phyloP scores from a whole-genome alignment of 441 rosid species.

The Theobroma grandiflorum region DNA sequence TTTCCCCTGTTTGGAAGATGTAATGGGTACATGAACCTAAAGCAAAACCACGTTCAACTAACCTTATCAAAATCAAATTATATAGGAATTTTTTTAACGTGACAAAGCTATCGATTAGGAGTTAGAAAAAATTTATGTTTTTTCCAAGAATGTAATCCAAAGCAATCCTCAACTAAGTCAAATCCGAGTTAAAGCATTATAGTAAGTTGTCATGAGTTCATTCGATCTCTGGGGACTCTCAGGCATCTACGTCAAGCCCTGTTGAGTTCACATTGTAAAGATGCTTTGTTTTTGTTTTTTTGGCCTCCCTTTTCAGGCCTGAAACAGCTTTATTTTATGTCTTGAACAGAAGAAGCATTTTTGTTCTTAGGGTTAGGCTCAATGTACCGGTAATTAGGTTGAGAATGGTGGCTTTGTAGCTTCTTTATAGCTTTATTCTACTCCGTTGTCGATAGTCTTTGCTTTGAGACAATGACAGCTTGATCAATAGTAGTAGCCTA shows the following conservation, averaged over 20 bases:
- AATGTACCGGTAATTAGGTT: conserved; percentile 29
- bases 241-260: background rate
- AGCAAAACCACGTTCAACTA: background rate
- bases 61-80: background rate
- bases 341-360: conserved; percentile 17
- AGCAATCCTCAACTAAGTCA: background rate
- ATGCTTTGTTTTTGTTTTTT: background rate
- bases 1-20: background rate
- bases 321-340: background rate
- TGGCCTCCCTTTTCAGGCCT: background rate
- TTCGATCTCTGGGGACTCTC: background rate
- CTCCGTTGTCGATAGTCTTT: background rate
- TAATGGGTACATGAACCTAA: conserved; percentile 21
- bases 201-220: background rate
- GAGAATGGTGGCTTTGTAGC: background rate
- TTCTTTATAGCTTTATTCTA: conserved; percentile 9
- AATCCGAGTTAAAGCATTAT: background rate
- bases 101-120: background rate
- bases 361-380: conserved; percentile 32
- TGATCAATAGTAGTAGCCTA: background rate
- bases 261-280: conserved; percentile 25
- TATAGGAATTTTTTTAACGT: background rate
- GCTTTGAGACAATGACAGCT: background rate
- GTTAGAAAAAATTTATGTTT: background rate
- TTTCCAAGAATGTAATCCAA: background rate